Percentiles rank a stretch among this genome's conserved stretches.
phyloP scores from a whole-genome alignment of 805 yeast species.

The Hanseniaspora meyeri region DNA sequence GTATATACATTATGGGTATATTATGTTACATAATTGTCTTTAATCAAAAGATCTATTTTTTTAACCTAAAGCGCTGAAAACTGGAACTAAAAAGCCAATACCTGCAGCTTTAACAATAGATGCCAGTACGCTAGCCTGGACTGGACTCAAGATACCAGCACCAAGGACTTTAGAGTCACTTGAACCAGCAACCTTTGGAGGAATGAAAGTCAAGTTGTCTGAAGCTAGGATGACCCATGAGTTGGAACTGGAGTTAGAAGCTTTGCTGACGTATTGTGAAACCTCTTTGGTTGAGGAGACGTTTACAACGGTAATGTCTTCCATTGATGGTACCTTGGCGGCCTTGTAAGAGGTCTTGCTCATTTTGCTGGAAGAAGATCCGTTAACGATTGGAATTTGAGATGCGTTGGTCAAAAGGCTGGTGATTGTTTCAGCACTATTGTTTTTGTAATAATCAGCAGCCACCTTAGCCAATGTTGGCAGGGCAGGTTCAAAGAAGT shows the following conservation, averaged over 20 bases:
- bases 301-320: background rate
- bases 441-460: background rate
- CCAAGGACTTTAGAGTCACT: constrained; percentile 20
- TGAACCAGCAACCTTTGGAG: constrained; percentile 15
- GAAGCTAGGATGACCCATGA: constrained; percentile 18
- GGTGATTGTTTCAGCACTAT: background rate
- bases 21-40: background rate
- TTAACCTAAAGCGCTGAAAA: background rate
- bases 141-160: constrained; percentile 25
- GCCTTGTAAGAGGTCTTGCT: background rate
- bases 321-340: background rate
- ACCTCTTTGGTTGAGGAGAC: background rate
- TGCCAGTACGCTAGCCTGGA: constrained; percentile 25
- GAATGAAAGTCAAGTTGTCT: constrained; percentile 15
- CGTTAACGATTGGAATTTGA: background rate
- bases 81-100: constrained; percentile 12
- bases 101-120: constrained; percentile 24
- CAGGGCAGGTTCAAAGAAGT: constrained; percentile 21
- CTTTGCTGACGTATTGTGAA: background rate
- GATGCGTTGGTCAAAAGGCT: background rate
- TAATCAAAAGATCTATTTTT: too few species aligned
- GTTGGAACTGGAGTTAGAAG: constrained; percentile 1
- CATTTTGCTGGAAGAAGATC: constrained; percentile 15
- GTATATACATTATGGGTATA: background rate
- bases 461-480: constrained; percentile 15